Evolutionary conservation across 2,329 filamentous ascomycete species (phyloP), one percentile per base, ranked within the genome.

Genomic region (Cladophialophora yegresii): DNA sequence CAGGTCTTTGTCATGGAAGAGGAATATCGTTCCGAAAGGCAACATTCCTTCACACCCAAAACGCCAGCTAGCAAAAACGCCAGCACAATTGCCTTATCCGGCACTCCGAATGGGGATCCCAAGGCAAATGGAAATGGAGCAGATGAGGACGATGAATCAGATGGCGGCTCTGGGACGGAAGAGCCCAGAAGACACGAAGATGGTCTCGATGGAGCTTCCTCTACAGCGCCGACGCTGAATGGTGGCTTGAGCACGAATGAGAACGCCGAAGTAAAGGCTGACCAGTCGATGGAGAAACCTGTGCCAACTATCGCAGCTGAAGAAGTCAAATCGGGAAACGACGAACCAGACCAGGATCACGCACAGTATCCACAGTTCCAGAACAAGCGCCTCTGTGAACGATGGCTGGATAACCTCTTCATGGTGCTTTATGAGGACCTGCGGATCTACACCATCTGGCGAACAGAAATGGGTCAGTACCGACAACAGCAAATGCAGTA

Each of bases 1-100:
- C 93, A 93, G 68, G 95, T 99, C 1, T 99, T 99, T 72, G 95
- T 99, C 55, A 99, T 99, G 95, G 95, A 99, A 76, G 95, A 99
- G 74, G 95, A 99, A 77, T 99, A 99, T 75, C 87, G 95, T 55
- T 90, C 89, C 62, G 95, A 98, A 78, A 75, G 77, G 22, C 75
- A 80, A 51, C 73, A 79, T 53, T 86, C 88, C 66, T 77, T 81
- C 26, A 79, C 80, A 20, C 77, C 70, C 45, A 78, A 77, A 60
- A 73, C 79, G 64, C 76, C 77, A 65, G 73, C 68, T 26, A 88
- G 87, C 72, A 86, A 89, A 51, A 92, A 89, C 75, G 85, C 92
- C 55, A 95, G 92, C 80, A 91, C 89, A 51, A 89, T 92, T 70
- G 90, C 87, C 56, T 81, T 96, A 53, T 87, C 88, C 63, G 88